Evolutionary conservation across 495 filamentous ascomycete genomes (phyloP).

Genomic region (Penicillium odoratum): DNA sequence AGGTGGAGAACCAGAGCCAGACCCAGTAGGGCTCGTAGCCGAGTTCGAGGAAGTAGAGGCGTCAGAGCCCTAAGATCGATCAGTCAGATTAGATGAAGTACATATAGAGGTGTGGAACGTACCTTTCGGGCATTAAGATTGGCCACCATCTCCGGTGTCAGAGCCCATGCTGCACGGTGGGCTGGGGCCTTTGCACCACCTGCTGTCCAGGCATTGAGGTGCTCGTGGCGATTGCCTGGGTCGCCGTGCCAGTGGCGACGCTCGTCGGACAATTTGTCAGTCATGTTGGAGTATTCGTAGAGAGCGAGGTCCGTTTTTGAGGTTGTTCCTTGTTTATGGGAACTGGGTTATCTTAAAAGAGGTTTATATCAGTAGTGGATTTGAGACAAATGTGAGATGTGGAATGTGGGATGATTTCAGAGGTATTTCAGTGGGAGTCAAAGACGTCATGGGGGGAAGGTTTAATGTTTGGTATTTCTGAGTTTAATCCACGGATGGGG

Average conservation of each 20-base stretch:
- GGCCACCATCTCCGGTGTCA: slow-evolving; percentile 21
- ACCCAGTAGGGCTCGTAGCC: slow-evolving; percentile 3
- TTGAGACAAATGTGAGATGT: neutral
- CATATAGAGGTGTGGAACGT: neutral
- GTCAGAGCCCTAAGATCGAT: slow-evolving; percentile 21
- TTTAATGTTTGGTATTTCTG: neutral
- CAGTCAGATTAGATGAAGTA: too few relatives aligned
- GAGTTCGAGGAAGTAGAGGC: slow-evolving; percentile 25
- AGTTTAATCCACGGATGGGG: neutral
- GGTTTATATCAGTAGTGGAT: neutral
- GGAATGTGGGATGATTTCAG: neutral
- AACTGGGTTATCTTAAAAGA: neutral
- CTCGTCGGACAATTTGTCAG: slow-evolving; percentile 18
- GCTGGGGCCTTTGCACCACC: slow-evolving; percentile 34
- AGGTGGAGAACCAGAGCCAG: slow-evolving; percentile 7
- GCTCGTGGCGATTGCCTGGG: slow-evolving; percentile 43
- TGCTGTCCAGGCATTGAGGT: slow-evolving; percentile 44
- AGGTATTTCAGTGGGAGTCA: slow-evolving; percentile 10
- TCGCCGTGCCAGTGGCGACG: slow-evolving; percentile 44
- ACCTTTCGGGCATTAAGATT: slow-evolving; percentile 18
- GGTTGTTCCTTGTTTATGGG: neutral
- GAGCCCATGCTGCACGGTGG: slow-evolving; percentile 29
- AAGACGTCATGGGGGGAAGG: slow-evolving; percentile 23
- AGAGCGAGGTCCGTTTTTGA: slow-evolving; percentile 6
- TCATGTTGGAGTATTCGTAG: slow-evolving; percentile 27